Conservation (phyloP, 192 early-diverging fungal genomes). For the Coemansia javaensis region DNA sequence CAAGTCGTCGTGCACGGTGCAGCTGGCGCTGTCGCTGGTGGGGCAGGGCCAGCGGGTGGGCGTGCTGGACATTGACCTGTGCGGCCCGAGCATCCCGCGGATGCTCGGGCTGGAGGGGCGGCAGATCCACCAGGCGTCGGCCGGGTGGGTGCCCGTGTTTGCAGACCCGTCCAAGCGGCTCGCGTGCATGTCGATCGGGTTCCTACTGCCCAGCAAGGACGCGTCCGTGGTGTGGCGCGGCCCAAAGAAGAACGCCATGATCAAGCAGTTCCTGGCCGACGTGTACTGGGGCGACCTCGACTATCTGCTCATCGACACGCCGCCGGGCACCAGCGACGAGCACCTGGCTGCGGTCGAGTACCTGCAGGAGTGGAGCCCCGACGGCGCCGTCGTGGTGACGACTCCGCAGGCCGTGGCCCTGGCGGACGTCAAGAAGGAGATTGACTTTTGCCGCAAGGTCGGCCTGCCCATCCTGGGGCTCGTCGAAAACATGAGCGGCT, state of each 20-base stretch:
- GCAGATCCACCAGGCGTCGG: constrained; percentile 83
- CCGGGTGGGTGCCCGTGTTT: constrained; percentile 82
- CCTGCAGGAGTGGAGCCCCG: constrained; percentile 71
- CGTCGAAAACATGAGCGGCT: constrained; percentile 97
- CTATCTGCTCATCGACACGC: constrained; percentile 94
- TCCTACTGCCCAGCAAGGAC: constrained; percentile 80
- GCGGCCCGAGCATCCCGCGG: constrained; percentile 91
- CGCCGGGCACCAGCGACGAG: constrained; percentile 97
- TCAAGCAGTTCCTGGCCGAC: constrained; percentile 93
- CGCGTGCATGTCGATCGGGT: constrained; percentile 95
- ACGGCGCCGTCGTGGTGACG: constrained; percentile 92
- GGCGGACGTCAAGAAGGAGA: constrained; percentile 95
- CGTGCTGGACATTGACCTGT: constrained; percentile 95
- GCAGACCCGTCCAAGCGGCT: constrained; percentile 63
- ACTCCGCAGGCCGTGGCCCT: constrained; percentile 88
- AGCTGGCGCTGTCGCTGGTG: constrained; percentile 70
- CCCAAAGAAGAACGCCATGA: constrained; percentile 98
- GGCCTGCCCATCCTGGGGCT: constrained; percentile 84
- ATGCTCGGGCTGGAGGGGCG: constrained; percentile 90
- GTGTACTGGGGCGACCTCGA: constrained; percentile 96
- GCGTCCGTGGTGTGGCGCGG: constrained; percentile 98
- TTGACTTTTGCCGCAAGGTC: constrained; percentile 93
- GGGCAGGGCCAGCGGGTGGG: constrained; percentile 71
- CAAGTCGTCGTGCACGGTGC: constrained; percentile 87
- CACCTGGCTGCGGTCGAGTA: constrained; percentile 91